Base-by-base conservation (phyloP, 2,329 filamentous ascomycete species). In the Monilinia aucupariae region DNA sequence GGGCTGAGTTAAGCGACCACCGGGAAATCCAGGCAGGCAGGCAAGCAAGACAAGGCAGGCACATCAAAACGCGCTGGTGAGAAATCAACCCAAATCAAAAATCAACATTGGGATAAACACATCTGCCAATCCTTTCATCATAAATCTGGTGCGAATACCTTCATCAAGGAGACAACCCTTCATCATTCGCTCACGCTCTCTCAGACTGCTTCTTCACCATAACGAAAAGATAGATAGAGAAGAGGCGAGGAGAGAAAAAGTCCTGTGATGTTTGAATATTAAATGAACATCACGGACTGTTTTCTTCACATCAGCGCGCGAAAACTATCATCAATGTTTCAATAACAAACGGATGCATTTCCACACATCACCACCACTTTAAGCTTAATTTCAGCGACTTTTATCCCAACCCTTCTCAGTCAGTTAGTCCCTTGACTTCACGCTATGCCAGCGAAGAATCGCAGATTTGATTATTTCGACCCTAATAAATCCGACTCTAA, bases 401-500 rank as follows among this genome's bases (percentile, higher is more conserved):
- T 34, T 34, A 34, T 47, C 7, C 22, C 20, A 6, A 27, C n/a
- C n/a, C n/a, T n/a, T n/a, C n/a, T n/a, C n/a, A n/a, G n/a, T n/a
- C n/a, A n/a, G n/a, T n/a, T n/a, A n/a, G n/a, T n/a, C n/a, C n/a
- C n/a, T n/a, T n/a, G 41, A 22, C 15, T 43, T 22, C 55, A 60
- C 66, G 67, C 59, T 62, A 74, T 74, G 73, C 71, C 71, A 50
- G 60, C 49, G 50, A 65, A 65, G 53, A 74, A 74, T 69, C 73
- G 85, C 61, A 88, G 86, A 78, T 75, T 85, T 62, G 80, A 84
- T 66, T 78, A 79, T 61, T 88, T 87, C 68, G 85, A 88, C 73
- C 84, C 83, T 3, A 87, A 87, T 73, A 82, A 85, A 71, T 88
- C 85, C 58, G 85, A 88, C 68, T 79, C 85, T 2, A 81, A 85